Conservation (phyloP, 345 rosid species). For the Gynandropsis gynandra region DNA sequence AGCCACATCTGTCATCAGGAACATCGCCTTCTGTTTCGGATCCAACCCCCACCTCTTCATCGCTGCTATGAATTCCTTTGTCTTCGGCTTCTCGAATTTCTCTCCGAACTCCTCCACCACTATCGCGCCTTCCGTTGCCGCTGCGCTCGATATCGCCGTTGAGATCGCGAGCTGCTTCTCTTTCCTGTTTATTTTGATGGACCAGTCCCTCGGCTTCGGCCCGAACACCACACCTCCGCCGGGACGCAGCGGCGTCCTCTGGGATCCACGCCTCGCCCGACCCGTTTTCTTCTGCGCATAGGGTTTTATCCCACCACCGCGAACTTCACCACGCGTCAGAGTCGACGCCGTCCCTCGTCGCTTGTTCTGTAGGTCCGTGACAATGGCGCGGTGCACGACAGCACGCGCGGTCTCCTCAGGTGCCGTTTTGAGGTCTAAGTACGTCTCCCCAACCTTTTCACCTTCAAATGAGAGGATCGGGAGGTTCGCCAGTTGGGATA, state of each 20-base stretch:
- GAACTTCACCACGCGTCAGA: constrained; percentile 70
- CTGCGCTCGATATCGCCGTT: constrained; percentile 70
- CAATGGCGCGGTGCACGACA: constrained; percentile 75
- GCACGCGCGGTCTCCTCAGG: constrained; percentile 80
- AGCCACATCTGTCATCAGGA: constrained; percentile 62
- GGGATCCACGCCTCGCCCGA: constrained; percentile 68
- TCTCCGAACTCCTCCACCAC: constrained; percentile 87
- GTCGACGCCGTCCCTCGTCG: constrained; percentile 96
- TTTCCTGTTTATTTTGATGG: constrained; percentile 79
- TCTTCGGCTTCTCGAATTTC: constrained; percentile 67
- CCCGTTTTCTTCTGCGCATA: constrained; percentile 89
- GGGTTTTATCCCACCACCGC: constrained; percentile 90
- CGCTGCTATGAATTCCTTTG: constrained; percentile 72
- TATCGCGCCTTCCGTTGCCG: constrained; percentile 43
- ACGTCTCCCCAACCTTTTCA: constrained; percentile 74
- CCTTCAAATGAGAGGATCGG: constrained; percentile 76
- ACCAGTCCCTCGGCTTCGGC: constrained; percentile 84
- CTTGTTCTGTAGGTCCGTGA: constrained; percentile 76
- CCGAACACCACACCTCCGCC: constrained; percentile 91
- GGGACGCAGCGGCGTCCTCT: constrained; percentile 68
- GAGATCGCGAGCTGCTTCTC: constrained; percentile 79
- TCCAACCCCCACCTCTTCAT: constrained; percentile 87
- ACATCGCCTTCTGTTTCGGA: constrained; percentile 79
- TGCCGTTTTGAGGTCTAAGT: constrained; percentile 68
- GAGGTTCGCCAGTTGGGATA: constrained; percentile 50